Base-by-base conservation (phyloP, 352 stramenopile species). In the Elongisporangium undulatum region DNA sequence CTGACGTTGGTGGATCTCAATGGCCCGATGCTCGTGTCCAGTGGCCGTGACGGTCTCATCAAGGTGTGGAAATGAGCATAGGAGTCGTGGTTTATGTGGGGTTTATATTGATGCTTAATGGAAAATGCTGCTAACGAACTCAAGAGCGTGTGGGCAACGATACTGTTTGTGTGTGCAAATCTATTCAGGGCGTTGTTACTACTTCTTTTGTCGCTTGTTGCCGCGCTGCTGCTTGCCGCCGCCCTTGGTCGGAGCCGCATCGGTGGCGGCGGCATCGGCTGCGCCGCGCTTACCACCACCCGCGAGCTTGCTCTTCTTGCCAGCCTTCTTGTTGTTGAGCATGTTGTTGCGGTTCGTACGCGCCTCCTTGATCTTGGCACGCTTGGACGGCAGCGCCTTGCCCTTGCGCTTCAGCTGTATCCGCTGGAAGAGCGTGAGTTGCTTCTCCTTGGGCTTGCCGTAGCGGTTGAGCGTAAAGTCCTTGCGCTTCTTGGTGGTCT, bases 1-100 rank as follows among this genome's bases (percentile, higher is more conserved):
- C 68, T 99, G 51, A 97, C 98, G 66, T 75, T 97, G 15, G 75
- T 98, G n/a, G 87, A 98, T 53, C 77, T 97, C 51, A 94, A 95
- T 48, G 83, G 79, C 7, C 89, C 89, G 17, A 89, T 95, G 67
- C 68, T 99, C 21, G 85, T 99, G 23, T 98, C 95, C 17, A 90
- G 87, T 59, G 94, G 89, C 24, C 82, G 95, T 53, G 97, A 99
- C 75, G 94, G 93, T 26, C 89, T 97, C 64, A 97, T 99, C 62
- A 99, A 99, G 73, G 74, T 98, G 53, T 99, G 94, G 94, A 93
- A 95, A 56, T 99, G 71, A 72, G 23, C 45, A 38, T n/a, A 26
- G 2, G 21, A 10, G 17, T 24, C n/a, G 23, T 39, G 19, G 24
- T 20, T 49, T 49, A 16, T 55, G n/a, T 52, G 41, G n/a, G 15